phyloP scores from a whole-genome alignment of 352 stramenopile genomes.

The Globisporangium acanthophoron region DNA sequence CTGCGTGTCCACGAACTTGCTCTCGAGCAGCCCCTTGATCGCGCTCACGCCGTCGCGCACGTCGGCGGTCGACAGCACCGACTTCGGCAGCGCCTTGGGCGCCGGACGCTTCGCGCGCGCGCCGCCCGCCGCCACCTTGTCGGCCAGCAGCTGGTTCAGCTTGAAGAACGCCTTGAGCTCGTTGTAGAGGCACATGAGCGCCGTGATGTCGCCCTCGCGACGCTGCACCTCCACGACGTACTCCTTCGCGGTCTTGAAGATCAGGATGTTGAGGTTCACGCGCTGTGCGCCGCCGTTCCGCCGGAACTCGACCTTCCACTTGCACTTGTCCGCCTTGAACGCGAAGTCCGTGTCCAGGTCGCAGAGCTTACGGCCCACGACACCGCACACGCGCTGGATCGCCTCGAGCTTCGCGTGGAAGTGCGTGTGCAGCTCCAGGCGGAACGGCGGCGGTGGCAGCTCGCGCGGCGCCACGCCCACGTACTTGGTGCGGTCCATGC shows the following conservation, averaged over 20 bases:
- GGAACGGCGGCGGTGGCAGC: conserved; percentile 72
- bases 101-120: conserved; percentile 63
- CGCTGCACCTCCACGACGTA: conserved; percentile 74
- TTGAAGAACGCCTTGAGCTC: conserved; percentile 79
- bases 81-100: conserved; percentile 53
- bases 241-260: conserved; percentile 74
- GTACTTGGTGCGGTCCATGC: conserved; percentile 75
- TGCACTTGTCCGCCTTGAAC: conserved; percentile 85
- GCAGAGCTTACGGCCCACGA: conserved; percentile 77
- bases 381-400: conserved; percentile 67
- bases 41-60: conserved; percentile 51
- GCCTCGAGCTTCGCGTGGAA: conserved; percentile 81
- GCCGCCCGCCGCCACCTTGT: conserved; percentile 37
- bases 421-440: conserved; percentile 82
- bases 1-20: conserved; percentile 72
- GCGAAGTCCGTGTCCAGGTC: conserved; percentile 82
- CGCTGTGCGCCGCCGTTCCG: conserved; percentile 42
- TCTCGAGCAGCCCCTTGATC: conserved; percentile 67
- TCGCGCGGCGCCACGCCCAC: conserved; percentile 56
- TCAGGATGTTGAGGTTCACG: conserved; percentile 70
- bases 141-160: conserved; percentile 57
- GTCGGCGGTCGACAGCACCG: conserved; percentile 33
- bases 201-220: conserved; percentile 74
- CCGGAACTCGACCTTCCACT: conserved; percentile 85
- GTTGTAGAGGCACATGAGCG: conserved; percentile 71